Evolutionary conservation across 139 green algal genomes (phyloP).

Genomic region (Monoraphidium neglectum): DNA sequence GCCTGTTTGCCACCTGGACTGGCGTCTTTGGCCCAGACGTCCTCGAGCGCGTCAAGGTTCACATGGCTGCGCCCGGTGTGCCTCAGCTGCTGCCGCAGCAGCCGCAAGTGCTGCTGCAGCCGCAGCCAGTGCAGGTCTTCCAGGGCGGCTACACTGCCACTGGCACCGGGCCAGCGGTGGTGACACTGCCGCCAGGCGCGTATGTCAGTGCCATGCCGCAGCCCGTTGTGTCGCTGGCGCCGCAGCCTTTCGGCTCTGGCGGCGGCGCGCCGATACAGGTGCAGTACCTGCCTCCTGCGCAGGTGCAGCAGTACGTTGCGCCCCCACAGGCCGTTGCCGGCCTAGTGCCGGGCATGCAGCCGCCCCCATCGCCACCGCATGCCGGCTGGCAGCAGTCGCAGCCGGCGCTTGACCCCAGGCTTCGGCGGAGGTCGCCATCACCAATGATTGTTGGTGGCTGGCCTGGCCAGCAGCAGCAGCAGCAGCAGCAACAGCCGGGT

Average conservation of each 20-base stretch:
- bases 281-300: not conserved
- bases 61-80: conserved; percentile 8
- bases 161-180: not conserved
- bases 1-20: conserved; percentile 63
- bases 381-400: not conserved
- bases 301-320: conserved; percentile 3
- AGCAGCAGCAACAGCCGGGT: not conserved
- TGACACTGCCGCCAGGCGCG: not conserved
- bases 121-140: not conserved
- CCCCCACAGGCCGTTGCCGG: conserved; percentile 27
- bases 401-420: not conserved
- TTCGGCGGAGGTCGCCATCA: not conserved
- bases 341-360: not conserved
- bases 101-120: not conserved
- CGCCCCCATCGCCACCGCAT: conserved; percentile 15
- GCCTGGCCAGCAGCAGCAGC: not conserved
- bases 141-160: too few relatives aligned
- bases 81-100: not conserved
- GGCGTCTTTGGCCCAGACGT: conserved; percentile 45
- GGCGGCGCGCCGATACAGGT: too few relatives aligned
- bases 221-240: too few relatives aligned
- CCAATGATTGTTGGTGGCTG: not conserved
- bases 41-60: conserved; percentile 39
- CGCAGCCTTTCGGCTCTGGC: too few relatives aligned
- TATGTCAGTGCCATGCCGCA: too few relatives aligned